Percentiles rank a stretch among this genome's conserved stretches.
Evolutionary conservation across 1,139 yeast genomes (phyloP).

Genomic region (Yamadazyma oceani): DNA sequence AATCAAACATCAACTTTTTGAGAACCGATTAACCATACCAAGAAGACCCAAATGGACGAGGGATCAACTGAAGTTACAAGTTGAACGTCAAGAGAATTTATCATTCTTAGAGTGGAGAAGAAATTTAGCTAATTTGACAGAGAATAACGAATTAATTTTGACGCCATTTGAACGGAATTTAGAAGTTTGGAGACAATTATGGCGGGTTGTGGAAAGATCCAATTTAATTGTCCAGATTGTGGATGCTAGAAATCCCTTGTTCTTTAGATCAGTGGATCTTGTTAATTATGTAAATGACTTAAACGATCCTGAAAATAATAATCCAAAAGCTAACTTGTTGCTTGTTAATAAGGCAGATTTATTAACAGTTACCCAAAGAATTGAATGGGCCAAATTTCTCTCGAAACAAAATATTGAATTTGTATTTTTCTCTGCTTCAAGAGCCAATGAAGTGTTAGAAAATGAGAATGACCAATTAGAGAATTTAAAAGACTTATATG

Average conservation of each 20-base stretch:
- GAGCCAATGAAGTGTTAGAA: conserved; percentile 72
- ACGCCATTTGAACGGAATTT: conserved; percentile 97
- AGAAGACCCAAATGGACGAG: conserved; percentile 87
- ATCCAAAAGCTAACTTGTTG: conserved; percentile 69
- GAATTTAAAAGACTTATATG: conserved; percentile 15
- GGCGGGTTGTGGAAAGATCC: conserved; percentile 97
- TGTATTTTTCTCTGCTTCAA: conserved; percentile 90
- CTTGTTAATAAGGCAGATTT: conserved; percentile 94
- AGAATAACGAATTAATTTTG: conserved; percentile 74
- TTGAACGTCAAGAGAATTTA: conserved; percentile 86
- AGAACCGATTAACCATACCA: conserved; percentile 86
- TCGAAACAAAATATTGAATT: conserved; percentile 65
- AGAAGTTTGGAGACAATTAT: conserved; percentile 97
- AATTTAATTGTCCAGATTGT: conserved; percentile 96
- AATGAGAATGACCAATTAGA: conserved; percentile 44
- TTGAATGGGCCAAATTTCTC: conserved; percentile 86
- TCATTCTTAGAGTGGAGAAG: conserved; percentile 95
- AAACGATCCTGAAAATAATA: conserved; percentile 46
- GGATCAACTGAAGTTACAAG: conserved; percentile 68
- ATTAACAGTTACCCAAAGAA: conserved; percentile 72
- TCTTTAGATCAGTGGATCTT: conserved; percentile 87
- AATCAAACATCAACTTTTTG: conserved; percentile 69
- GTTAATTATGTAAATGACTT: conserved; percentile 80
- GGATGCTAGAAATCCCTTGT: conserved; percentile 92
- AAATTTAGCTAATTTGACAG: conserved; percentile 80